These are phyloP conservation scores for Rhynchospora breviuscula DNA, from an alignment of 176 grass and related monocot genomes.

Conservation along the genomic window DNA sequence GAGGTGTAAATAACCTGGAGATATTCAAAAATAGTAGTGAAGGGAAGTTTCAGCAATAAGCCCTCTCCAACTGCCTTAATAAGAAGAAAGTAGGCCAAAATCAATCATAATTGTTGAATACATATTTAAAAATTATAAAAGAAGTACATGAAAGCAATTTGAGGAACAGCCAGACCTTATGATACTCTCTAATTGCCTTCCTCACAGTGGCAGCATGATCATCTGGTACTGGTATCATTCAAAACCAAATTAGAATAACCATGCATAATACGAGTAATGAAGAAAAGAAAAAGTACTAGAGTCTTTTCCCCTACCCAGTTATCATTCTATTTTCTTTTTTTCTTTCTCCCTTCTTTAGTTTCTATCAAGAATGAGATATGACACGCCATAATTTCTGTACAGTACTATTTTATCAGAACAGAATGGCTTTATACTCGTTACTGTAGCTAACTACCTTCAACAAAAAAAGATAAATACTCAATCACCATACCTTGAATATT, in stretches of 20 bases:
- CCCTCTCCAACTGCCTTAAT: slow-evolving; percentile 62
- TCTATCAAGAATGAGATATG: neutral
- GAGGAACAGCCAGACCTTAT: slow-evolving; percentile 28
- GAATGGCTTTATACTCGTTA: neutral
- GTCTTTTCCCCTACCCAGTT: neutral
- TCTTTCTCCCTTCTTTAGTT: neutral
- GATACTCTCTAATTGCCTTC: slow-evolving; percentile 61
- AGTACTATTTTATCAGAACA: neutral
- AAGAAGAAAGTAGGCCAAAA: slow-evolving; percentile 1
- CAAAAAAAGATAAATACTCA: neutral
- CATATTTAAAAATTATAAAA: neutral
- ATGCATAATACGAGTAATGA: neutral
- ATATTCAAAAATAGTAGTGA: slow-evolving; percentile 96
- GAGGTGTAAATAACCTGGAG: slow-evolving; percentile 63
- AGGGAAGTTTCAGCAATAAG: slow-evolving; percentile 81
- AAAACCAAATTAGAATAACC: slow-evolving; percentile 2
- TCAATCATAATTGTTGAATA: neutral
- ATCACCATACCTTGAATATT: slow-evolving; percentile 58
- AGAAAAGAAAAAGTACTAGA: neutral
- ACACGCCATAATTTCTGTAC: neutral
- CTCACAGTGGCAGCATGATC: slow-evolving; percentile 41
- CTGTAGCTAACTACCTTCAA: neutral
- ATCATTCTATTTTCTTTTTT: neutral
- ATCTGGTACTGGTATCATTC: slow-evolving; percentile 35
- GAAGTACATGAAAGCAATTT: neutral